A percentile compares a stretch with the other conserved stretches of the same genome.
Evolutionary conservation across 495 filamentous ascomycete genomes (phyloP).

Genomic region (Penicillium robsamsonii): DNA sequence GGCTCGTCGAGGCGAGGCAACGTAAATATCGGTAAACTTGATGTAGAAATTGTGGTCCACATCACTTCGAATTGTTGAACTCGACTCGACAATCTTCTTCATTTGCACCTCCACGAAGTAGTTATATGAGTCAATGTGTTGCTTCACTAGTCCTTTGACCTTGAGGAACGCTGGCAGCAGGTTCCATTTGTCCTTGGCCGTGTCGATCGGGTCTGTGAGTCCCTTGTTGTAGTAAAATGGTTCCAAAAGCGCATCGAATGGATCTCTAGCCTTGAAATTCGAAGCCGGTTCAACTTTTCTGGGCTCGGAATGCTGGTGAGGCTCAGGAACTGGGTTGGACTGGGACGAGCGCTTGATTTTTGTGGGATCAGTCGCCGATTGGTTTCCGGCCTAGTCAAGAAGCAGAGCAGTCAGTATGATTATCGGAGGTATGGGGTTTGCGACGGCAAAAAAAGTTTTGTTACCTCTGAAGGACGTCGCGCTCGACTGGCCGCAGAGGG

Average conservation of each 20-base stretch:
- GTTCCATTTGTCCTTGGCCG: slow-evolving; percentile 95
- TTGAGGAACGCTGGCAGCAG: slow-evolving; percentile 93
- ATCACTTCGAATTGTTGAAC: slow-evolving; percentile 81
- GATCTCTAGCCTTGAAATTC: slow-evolving; percentile 41
- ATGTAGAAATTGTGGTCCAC: slow-evolving; percentile 83
- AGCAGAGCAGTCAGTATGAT: slow-evolving; percentile 8
- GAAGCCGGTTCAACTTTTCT: slow-evolving; percentile 8
- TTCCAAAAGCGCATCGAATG: slow-evolving; percentile 84
- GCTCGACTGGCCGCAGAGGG: slow-evolving; percentile 24
- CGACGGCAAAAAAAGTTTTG: slow-evolving; percentile 30
- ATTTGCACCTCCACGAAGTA: slow-evolving; percentile 93
- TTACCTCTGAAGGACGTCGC: slow-evolving; percentile 30
- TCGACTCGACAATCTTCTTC: slow-evolving; percentile 92
- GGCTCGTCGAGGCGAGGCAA: slow-evolving; percentile 71
- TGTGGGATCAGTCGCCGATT: slow-evolving; percentile 9
- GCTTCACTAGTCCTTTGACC: slow-evolving; percentile 93
- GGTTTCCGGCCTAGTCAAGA: slow-evolving; percentile 3
- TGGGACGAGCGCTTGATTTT: slow-evolving; percentile 23
- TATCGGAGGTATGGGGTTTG: background rate
- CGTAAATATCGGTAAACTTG: slow-evolving; percentile 84
- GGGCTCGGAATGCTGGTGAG: slow-evolving; percentile 11
- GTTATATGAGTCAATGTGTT: slow-evolving; percentile 98
- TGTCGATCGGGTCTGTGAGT: slow-evolving; percentile 88
- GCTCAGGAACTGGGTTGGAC: slow-evolving; percentile 13
- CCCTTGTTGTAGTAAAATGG: slow-evolving; percentile 96